A percentile compares a stretch with the other conserved stretches of the same genome.
Evolutionary conservation across 2,329 filamentous ascomycete genomes (phyloP).

Genomic region (Xylaria sp.): DNA sequence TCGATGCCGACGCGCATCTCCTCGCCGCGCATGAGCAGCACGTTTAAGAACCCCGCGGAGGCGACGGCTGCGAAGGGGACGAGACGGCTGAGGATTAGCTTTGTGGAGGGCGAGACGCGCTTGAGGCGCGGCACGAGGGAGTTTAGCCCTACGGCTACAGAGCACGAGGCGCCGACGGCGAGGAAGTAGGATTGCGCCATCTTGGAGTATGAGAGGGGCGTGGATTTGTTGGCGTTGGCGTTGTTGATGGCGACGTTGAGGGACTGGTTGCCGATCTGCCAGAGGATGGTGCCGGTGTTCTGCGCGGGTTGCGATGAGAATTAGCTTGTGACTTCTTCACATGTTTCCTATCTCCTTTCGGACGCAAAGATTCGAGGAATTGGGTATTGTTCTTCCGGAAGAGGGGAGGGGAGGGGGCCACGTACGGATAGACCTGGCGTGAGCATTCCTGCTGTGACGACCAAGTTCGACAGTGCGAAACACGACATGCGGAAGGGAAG

Average conservation of each 20-base stretch:
- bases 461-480: slow-evolving; percentile 90
- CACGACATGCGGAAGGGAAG: slow-evolving; percentile 97
- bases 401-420: not conserved
- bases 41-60: slow-evolving; percentile 88
- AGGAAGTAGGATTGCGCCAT: slow-evolving; percentile 89
- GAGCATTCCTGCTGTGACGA: slow-evolving; percentile 97
- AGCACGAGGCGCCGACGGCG: slow-evolving; percentile 91
- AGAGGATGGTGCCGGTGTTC: slow-evolving; percentile 84
- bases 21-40: slow-evolving; percentile 96
- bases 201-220: slow-evolving; percentile 78
- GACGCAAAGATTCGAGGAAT: too few species aligned
- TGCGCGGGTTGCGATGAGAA: slow-evolving; percentile 42
- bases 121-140: slow-evolving; percentile 85
- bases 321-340: slow-evolving; percentile 13
- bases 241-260: slow-evolving; percentile 98
- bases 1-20: slow-evolving; percentile 95
- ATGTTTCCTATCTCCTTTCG: too few species aligned
- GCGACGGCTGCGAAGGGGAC: slow-evolving; percentile 97
- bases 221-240: slow-evolving; percentile 97
- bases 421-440: slow-evolving; percentile 80
- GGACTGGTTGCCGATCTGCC: slow-evolving; percentile 97
- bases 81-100: slow-evolving; percentile 79
- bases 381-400: not conserved
- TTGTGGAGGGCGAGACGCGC: slow-evolving; percentile 74
- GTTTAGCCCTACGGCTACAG: slow-evolving; percentile 91